Evolutionary conservation across 2,329 filamentous ascomycete genomes (phyloP).

Genomic region (Epicoccum sorghinum): DNA sequence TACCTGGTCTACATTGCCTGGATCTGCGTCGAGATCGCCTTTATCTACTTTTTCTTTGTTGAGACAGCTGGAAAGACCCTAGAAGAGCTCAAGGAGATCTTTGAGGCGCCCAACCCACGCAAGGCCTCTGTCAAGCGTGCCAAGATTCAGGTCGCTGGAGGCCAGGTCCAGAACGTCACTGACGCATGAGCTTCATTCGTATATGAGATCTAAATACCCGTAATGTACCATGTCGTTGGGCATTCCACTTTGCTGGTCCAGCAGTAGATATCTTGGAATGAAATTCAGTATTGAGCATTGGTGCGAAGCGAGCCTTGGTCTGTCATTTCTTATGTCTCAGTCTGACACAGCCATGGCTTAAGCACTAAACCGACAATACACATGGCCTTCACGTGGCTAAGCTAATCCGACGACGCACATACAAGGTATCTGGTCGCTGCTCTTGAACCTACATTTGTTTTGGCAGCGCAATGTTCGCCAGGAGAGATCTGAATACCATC

Average conservation of each 20-base stretch:
- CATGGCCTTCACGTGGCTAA: neutral
- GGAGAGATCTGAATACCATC: too few relatives aligned
- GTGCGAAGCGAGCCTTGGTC: neutral
- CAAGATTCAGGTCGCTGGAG: slow-evolving; percentile 32
- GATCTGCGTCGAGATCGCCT: slow-evolving; percentile 38
- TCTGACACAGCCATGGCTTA: neutral
- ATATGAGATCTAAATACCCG: neutral
- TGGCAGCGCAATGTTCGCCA: too few relatives aligned
- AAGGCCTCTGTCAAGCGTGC: slow-evolving; percentile 32
- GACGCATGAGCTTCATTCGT: neutral
- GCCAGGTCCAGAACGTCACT: slow-evolving; percentile 32
- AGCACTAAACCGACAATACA: neutral
- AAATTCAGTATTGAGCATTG: too few relatives aligned
- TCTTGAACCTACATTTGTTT: too few relatives aligned
- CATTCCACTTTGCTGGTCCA: neutral
- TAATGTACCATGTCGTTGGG: neutral
- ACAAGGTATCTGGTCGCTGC: neutral
- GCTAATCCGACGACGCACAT: neutral
- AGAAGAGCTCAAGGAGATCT: slow-evolving; percentile 42
- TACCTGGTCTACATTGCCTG: slow-evolving; percentile 43
- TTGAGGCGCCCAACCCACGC: slow-evolving; percentile 37
- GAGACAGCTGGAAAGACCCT: slow-evolving; percentile 43
- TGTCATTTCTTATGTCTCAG: slow-evolving; percentile 1
- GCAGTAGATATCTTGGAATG: too few relatives aligned
- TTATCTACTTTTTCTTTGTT: slow-evolving; percentile 41